These are phyloP conservation scores for Sclerotiophoma versabilis DNA, from an alignment of 2,329 filamentous ascomycete species.

Conservation along the genomic window DNA sequence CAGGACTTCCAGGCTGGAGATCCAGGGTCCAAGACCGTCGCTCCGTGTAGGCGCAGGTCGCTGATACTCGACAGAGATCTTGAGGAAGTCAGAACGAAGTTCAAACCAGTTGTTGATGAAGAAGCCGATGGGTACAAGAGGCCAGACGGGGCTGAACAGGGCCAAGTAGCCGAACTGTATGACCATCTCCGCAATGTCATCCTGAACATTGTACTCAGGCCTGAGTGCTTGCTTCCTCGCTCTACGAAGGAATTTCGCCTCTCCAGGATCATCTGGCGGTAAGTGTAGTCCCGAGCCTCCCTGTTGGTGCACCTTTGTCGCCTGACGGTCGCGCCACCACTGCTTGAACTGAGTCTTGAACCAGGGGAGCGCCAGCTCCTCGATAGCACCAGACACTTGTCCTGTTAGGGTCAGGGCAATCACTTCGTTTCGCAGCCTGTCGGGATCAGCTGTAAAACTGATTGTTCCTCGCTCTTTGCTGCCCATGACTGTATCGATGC, in stretches of 20 bases:
- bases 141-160: constrained; percentile 46
- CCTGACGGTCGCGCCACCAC: constrained; percentile 41
- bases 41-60: constrained; percentile 37
- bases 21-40: constrained; percentile 46
- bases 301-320: constrained; percentile 2
- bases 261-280: constrained; percentile 34
- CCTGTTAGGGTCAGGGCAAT: constrained; percentile 45
- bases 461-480: constrained; percentile 16
- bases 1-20: constrained; percentile 39
- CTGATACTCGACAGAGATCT: constrained; percentile 44
- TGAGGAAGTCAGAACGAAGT: constrained; percentile 44
- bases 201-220: constrained; percentile 44
- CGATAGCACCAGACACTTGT: constrained; percentile 38
- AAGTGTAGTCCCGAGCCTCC: neutral
- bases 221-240: constrained; percentile 40
- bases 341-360: constrained; percentile 36
- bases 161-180: constrained; percentile 47
- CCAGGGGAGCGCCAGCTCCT: constrained; percentile 42
- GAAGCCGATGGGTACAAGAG: constrained; percentile 44
- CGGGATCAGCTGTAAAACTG: constrained; percentile 36
- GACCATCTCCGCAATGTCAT: constrained; percentile 46
- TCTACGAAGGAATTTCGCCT: constrained; percentile 38
- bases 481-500: constrained; percentile 26
- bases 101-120: constrained; percentile 49
- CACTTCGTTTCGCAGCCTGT: constrained; percentile 43